Evolutionary conservation across 2,329 filamentous ascomycete species (phyloP).

Genomic region (Epichloe elymi): DNA sequence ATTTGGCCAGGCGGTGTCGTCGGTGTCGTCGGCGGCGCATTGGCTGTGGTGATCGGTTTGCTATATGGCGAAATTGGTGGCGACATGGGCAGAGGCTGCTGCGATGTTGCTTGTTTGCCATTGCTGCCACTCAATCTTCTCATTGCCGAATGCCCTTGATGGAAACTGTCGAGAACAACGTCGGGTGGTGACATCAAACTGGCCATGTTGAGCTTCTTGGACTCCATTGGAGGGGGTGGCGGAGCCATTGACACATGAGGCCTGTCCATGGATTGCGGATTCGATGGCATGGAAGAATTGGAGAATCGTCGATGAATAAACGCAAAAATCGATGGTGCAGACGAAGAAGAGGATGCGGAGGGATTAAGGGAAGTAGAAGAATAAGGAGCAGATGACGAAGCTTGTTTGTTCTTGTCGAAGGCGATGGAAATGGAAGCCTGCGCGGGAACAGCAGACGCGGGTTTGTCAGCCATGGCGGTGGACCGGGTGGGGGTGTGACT

Average conservation of each 20-base stretch:
- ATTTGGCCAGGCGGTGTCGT: conserved; percentile 16
- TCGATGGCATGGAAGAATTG: conserved; percentile 15
- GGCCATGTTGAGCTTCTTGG: conserved; percentile 35
- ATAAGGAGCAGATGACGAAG: conserved; percentile 4
- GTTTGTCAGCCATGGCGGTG: conserved; percentile 23
- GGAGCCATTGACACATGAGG: conserved; percentile 17
- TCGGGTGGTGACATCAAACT: conserved; percentile 52
- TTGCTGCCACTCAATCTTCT: conserved; percentile 7
- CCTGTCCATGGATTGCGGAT: conserved; percentile 11
- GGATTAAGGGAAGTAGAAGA: neutral
- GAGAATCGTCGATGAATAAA: conserved; percentile 7
- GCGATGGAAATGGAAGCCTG: conserved; percentile 20
- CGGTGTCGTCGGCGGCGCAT: conserved; percentile 16
- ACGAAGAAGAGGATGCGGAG: conserved; percentile 8
- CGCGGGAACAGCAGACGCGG: conserved; percentile 11
- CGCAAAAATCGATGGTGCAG: conserved; percentile 6
- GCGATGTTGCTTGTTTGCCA: conserved; percentile 16
- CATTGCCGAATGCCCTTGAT: conserved; percentile 11
- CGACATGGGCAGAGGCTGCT: conserved; percentile 33
- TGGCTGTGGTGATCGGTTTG: conserved; percentile 23
- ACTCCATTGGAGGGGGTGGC: conserved; percentile 12
- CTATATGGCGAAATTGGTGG: conserved; percentile 43
- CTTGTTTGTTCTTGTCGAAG: conserved; percentile 16
- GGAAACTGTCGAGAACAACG: conserved; percentile 40
- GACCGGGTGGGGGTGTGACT: neutral